Percentiles rank a stretch among this genome's conserved stretches.
phyloP scores from a whole-genome alignment of 208 protist genomes.

The Phytomonas francai region DNA sequence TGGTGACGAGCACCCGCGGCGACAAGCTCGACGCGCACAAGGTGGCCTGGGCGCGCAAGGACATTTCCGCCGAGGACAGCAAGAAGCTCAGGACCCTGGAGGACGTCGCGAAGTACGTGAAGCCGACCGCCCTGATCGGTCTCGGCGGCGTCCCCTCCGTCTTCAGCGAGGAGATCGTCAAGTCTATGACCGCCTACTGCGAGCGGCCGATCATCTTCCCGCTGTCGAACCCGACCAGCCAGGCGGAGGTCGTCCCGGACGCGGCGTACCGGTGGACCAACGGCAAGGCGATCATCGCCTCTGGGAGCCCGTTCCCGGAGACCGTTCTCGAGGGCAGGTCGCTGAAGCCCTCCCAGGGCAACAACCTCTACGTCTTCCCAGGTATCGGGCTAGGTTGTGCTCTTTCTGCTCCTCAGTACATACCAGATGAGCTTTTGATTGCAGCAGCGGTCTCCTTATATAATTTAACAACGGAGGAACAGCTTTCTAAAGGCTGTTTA shows the following conservation, averaged over 20 bases:
- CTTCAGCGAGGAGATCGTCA: no score
- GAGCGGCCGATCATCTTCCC: conserved; percentile 94
- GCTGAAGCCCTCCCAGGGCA: conserved; percentile 90
- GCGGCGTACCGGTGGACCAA: conserved; percentile 92
- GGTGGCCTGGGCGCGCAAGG: conserved; percentile 77
- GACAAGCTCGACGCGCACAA: conserved; percentile 86
- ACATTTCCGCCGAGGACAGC: conserved; percentile 63
- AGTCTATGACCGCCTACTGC: conserved; percentile 60
- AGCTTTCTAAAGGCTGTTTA: conserved; percentile 37
- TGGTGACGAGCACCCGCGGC: conserved; percentile 77
- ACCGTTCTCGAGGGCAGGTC: conserved; percentile 81
- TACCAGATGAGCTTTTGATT: conserved; percentile 87
- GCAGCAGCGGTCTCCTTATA: conserved; percentile 70
- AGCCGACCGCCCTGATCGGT: conserved; percentile 94
- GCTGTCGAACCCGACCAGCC: conserved; percentile 92
- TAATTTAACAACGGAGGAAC: conserved; percentile 39
- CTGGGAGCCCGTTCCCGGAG: conserved; percentile 92
- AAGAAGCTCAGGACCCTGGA: conserved; percentile 40
- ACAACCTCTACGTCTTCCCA: conserved; percentile 70
- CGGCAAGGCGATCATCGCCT: conserved; percentile 91
- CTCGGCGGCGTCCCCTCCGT: conserved; percentile 85
- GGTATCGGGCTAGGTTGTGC: conserved; percentile 32
- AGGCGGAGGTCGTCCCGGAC: conserved; percentile 88
- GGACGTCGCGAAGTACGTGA: conserved; percentile 81
- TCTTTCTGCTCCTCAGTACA: conserved; percentile 50